Percentiles rank a stretch among this genome's conserved stretches.
phyloP scores from a whole-genome alignment of 352 stramenopile species.

The Globisporangium cystogenes region DNA sequence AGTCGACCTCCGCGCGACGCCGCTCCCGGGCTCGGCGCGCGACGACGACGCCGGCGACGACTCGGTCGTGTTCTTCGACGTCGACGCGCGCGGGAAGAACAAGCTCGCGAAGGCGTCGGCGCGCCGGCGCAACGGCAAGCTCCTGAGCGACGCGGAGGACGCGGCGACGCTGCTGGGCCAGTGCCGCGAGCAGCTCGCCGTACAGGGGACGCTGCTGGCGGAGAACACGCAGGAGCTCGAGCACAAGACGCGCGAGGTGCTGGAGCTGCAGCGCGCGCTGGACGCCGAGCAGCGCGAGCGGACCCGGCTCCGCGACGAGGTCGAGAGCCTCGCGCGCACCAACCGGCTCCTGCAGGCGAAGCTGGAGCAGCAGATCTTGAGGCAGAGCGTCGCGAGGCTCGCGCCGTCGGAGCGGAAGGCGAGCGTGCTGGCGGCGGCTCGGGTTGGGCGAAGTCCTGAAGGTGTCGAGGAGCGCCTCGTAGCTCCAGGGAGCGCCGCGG shows the following conservation, averaged over 20 bases:
- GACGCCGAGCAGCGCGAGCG: conserved; percentile 23
- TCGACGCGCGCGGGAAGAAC: conserved; percentile 29
- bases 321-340: conserved; percentile 50
- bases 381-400: conserved; percentile 32
- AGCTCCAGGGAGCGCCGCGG: background rate
- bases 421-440: conserved; percentile 3
- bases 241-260: conserved; percentile 37
- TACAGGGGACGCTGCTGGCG: conserved; percentile 42
- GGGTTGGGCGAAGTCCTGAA: no score
- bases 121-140: conserved; percentile 28
- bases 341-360: conserved; percentile 59
- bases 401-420: conserved; percentile 20
- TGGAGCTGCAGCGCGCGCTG: conserved; percentile 31
- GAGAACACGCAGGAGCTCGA: conserved; percentile 70
- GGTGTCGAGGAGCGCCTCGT: background rate
- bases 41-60: conserved; percentile 19
- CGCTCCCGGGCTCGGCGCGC: conserved; percentile 4
- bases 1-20: conserved; percentile 22
- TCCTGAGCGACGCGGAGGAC: conserved; percentile 26
- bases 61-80: conserved; percentile 54
- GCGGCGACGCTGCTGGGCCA: conserved; percentile 20
- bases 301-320: conserved; percentile 22
- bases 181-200: conserved; percentile 42
- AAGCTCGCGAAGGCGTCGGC: conserved; percentile 35
- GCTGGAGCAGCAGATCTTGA: conserved; percentile 65